phyloP scores from a whole-genome alignment of 495 filamentous ascomycete species.

The Annulohypoxylon moriforme region DNA sequence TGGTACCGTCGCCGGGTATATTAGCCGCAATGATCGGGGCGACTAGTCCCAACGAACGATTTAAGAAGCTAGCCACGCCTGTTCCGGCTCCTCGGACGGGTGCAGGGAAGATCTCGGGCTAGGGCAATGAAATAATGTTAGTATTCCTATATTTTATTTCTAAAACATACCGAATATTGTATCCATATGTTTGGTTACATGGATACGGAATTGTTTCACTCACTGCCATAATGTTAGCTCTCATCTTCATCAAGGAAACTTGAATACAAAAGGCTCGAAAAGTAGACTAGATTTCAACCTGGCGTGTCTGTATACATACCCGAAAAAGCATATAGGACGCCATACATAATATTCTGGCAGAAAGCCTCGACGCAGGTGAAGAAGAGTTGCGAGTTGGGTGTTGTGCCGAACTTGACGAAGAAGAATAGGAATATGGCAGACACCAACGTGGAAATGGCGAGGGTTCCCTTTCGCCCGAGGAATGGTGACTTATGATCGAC shows the following conservation, averaged over 20 bases:
- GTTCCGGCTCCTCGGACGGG: slow-evolving; percentile 83
- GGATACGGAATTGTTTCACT: neutral
- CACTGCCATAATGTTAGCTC: neutral
- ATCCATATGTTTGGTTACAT: neutral
- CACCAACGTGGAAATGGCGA: slow-evolving; percentile 72
- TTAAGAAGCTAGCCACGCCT: slow-evolving; percentile 77
- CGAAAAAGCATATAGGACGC: slow-evolving; percentile 87
- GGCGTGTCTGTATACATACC: neutral
- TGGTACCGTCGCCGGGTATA: slow-evolving; percentile 71
- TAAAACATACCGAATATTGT: neutral
- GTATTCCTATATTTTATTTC: neutral
- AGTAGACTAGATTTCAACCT: neutral
- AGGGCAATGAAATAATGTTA: neutral
- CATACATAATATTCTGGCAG: slow-evolving; percentile 84
- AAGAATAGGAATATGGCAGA: slow-evolving; percentile 80
- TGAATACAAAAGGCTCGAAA: neutral
- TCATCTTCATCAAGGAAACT: neutral
- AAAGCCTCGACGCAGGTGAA: slow-evolving; percentile 84
- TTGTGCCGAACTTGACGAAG: slow-evolving; percentile 66
- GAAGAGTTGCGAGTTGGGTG: slow-evolving; percentile 70
- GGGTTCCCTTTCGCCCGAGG: slow-evolving; percentile 78
- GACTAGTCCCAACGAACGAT: slow-evolving; percentile 77
- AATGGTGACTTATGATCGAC: slow-evolving; percentile 73
- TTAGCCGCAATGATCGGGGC: slow-evolving; percentile 83
- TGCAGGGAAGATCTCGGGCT: slow-evolving; percentile 82